phyloP scores from a whole-genome alignment of 108 stramenopile genomes.

The Pseudonitzschia multistriata region DNA sequence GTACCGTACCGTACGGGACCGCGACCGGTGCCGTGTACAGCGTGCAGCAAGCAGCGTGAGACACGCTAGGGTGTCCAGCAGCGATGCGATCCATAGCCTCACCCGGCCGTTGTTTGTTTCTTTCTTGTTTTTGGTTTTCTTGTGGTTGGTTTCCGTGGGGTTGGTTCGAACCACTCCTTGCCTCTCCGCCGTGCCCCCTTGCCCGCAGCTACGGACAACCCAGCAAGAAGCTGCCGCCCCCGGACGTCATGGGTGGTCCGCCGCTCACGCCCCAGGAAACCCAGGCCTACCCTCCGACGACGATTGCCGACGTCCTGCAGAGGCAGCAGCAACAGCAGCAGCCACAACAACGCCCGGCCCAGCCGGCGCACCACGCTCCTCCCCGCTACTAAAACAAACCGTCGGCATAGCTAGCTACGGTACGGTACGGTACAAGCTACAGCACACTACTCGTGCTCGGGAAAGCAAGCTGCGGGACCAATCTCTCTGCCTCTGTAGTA shows the following conservation, averaged over 20 bases:
- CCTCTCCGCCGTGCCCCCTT: background rate
- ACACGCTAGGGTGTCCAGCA: too few species aligned
- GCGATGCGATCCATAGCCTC: too few species aligned
- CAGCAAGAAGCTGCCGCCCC: conserved; percentile 53
- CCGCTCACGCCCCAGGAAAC: conserved; percentile 35
- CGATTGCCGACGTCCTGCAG: background rate
- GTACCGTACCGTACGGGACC: background rate
- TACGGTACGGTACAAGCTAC: too few species aligned
- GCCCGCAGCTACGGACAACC: conserved; percentile 50
- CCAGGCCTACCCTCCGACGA: background rate
- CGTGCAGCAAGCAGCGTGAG: too few species aligned
- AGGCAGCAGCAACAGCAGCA: background rate
- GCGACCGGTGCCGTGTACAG: background rate
- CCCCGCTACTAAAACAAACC: background rate
- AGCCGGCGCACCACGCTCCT: background rate
- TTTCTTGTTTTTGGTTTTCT: too few species aligned
- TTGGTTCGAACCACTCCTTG: too few species aligned
- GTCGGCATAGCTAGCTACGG: too few species aligned
- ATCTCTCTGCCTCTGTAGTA: background rate
- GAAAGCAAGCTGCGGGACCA: too few species aligned
- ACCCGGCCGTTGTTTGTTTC: too few species aligned
- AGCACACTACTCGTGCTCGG: too few species aligned
- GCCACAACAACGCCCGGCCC: background rate
- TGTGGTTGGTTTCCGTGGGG: too few species aligned
- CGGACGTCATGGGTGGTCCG: conserved; percentile 59